Base-by-base conservation (phyloP, 2,329 filamentous ascomycete species). In the Aspergillus ochraceoroseus region DNA sequence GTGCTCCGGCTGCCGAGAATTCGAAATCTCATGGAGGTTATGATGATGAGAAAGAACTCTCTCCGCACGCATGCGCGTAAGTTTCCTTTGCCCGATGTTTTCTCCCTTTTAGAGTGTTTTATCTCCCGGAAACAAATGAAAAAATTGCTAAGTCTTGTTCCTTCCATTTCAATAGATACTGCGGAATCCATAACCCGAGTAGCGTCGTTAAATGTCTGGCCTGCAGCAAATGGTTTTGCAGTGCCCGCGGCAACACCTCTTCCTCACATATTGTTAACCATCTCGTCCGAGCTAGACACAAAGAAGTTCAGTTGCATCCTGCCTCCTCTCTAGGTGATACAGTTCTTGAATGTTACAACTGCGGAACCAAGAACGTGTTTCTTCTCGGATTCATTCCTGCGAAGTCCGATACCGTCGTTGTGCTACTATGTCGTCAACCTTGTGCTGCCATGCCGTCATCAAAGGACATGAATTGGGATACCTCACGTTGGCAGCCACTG, bases 391-490 rank as follows among this genome's bases (percentile, higher is more conserved):
- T 98, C 64, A 98, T 98, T 54, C 94, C 92, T 7, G 92, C 92
- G 41, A 98, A 98, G 64, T 96, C 92, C 7, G 94, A 98, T 59
- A 95, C 92, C 0, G 92, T 98, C 18, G 94, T 98, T 5, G 92
- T 98, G 15, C 79, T 98, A 30, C 77, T 98, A 25, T 98, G 92
- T 65, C 88, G 92, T 46, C 92, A 96, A 66, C 92, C 92, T 32
- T 98, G 92, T 65, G 92, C 90, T 22, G 84, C 92, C 18, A 90
- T 86, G 70, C 85, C 89, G 1, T 96, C 92, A 22, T 90, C 87
- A 51, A 98, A 98, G 68, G 92, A 98, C 59, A 96, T 98, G 89
- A 98, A 92, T 64, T 98, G 92, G 92, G 92, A 98, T 64, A 94
- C 89, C 4, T 94, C 90, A 17, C 82, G 89, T 61, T 98, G 92